Percentiles rank a stretch among this genome's conserved stretches.
These are phyloP conservation scores for Chaetomium sp. DNA, from an alignment of 2,329 filamentous ascomycete genomes.

Conservation along the genomic window DNA sequence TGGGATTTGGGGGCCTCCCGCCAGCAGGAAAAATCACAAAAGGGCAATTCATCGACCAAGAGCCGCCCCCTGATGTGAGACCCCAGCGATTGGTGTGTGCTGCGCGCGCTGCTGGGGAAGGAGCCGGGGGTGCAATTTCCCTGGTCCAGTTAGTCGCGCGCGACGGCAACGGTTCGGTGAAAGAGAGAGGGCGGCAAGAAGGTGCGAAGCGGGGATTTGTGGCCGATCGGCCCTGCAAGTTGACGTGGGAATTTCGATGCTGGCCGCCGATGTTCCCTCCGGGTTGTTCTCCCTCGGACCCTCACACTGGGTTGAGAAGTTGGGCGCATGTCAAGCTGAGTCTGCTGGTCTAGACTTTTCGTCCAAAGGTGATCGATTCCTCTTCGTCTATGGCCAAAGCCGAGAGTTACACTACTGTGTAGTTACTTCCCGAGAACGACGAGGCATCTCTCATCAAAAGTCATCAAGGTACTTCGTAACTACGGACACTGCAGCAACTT, in stretches of 20 bases:
- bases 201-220: background rate
- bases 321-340: background rate
- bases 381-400: too few species aligned
- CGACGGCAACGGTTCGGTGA: conserved; percentile 17
- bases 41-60: conserved; percentile 1
- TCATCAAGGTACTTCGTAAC: background rate
- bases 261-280: background rate
- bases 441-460: too few species aligned
- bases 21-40: background rate
- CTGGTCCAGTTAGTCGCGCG: conserved; percentile 21
- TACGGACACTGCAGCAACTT: too few species aligned
- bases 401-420: too few species aligned
- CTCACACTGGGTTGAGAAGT: background rate
- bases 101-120: background rate
- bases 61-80: background rate
- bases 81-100: conserved; percentile 1
- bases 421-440: too few species aligned
- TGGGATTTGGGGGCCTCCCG: background rate
- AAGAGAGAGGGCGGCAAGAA: background rate
- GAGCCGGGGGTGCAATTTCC: conserved; percentile 18
- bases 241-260: background rate
- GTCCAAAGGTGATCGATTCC: too few species aligned
- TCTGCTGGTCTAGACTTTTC: background rate
- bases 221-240: conserved; percentile 11
- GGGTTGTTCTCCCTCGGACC: background rate